Percentiles rank a stretch among this genome's conserved stretches.
These are phyloP conservation scores for Aspergillus sparsus DNA, from an alignment of 495 filamentous ascomycete genomes.

Conservation along the genomic window DNA sequence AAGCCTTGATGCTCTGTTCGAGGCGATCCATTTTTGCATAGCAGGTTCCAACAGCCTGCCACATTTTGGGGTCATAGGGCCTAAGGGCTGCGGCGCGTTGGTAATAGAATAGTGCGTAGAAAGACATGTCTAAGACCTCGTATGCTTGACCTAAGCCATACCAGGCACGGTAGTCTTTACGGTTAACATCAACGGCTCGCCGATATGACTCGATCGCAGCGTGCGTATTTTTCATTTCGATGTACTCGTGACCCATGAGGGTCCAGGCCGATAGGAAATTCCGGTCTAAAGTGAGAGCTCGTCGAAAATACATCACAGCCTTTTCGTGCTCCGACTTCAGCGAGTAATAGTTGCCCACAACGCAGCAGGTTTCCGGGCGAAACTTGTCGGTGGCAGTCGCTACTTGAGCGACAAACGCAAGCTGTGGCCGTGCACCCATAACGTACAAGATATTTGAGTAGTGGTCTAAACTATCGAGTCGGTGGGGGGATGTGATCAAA, in stretches of 20 bases:
- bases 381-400: conserved; percentile 92
- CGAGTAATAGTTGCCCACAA: conserved; percentile 97
- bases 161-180: conserved; percentile 97
- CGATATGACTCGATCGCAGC: conserved; percentile 97
- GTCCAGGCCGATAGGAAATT: conserved; percentile 95
- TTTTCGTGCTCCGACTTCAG: conserved; percentile 94
- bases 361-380: conserved; percentile 93
- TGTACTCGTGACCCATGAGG: conserved; percentile 98
- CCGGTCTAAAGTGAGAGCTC: conserved; percentile 91
- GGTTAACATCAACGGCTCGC: conserved; percentile 92
- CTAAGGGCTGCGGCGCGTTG: conserved; percentile 89
- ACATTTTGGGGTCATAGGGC: conserved; percentile 97
- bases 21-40: conserved; percentile 82
- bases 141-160: conserved; percentile 97
- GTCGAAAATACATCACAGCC: conserved; percentile 95
- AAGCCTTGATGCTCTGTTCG: conserved; percentile 85
- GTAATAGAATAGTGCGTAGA: conserved; percentile 96
- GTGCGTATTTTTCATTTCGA: conserved; percentile 98
- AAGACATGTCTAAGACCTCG: conserved; percentile 96
- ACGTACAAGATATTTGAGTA: conserved; percentile 98
- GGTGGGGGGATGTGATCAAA: conserved; percentile 76
- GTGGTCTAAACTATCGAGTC: conserved; percentile 86
- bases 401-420: conserved; percentile 88
- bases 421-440: conserved; percentile 78
- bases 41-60: conserved; percentile 92